phyloP scores from a whole-genome alignment of 2,329 filamentous ascomycete species.

The Colletotrichum chlorophyti region DNA sequence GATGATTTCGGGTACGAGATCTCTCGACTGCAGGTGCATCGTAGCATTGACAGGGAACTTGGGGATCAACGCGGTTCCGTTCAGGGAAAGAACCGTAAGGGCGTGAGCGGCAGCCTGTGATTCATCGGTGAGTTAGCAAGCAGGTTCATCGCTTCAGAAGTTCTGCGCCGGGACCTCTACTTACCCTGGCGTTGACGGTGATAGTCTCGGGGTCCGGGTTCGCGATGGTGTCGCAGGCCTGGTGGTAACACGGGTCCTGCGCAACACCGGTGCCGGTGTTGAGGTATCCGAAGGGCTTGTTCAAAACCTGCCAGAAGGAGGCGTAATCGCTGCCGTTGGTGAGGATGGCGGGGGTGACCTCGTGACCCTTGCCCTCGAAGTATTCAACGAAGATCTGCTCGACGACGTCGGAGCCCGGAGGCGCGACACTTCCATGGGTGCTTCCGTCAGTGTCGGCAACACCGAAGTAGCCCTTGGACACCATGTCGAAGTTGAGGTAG shows the following conservation, averaged over 20 bases:
- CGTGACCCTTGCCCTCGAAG: constrained; percentile 39
- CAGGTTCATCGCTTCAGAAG: fast-evolving
- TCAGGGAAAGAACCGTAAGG: constrained; percentile 37
- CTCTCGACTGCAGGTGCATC: constrained; percentile 30
- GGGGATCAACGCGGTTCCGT: constrained; percentile 40
- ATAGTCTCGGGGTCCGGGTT: constrained; percentile 46
- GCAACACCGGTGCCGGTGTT: constrained; percentile 66
- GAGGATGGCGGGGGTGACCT: constrained; percentile 35
- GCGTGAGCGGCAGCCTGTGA: constrained; percentile 40
- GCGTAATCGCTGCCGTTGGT: constrained; percentile 66
- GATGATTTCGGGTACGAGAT: constrained; percentile 29
- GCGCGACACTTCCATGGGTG: constrained; percentile 44
- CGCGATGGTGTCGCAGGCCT: constrained; percentile 48
- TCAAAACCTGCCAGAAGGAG: constrained; percentile 61
- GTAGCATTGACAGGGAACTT: constrained; percentile 35
- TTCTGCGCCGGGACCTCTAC: background rate
- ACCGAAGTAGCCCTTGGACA: constrained; percentile 43
- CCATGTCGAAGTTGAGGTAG: constrained; percentile 52
- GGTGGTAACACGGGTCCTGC: constrained; percentile 41
- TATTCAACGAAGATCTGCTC: constrained; percentile 42
- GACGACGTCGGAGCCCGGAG: constrained; percentile 39
- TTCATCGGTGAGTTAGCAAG: background rate
- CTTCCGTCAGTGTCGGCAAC: constrained; percentile 44
- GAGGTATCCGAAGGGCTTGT: constrained; percentile 61
- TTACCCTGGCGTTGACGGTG: constrained; percentile 39